These are phyloP conservation scores for Trypanosoma theileri DNA, from an alignment of 208 protist species.

Conservation along the genomic window DNA sequence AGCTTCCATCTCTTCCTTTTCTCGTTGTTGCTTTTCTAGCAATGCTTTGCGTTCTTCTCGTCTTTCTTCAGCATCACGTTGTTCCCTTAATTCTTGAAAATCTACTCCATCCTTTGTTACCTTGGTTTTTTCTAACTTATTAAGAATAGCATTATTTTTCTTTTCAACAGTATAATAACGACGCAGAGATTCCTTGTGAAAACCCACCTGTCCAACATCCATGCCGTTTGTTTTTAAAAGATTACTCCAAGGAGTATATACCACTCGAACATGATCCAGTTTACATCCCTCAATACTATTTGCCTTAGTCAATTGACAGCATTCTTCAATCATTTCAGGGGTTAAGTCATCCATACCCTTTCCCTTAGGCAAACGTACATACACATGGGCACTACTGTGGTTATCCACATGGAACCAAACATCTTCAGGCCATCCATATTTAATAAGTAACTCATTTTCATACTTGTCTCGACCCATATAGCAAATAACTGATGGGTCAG, in stretches of 20 bases:
- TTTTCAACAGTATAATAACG: conserved; percentile 73
- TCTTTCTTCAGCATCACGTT: conserved; percentile 72
- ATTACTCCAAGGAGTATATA: conserved; percentile 98
- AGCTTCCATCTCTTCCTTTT: conserved; percentile 75
- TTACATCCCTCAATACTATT: conserved; percentile 97
- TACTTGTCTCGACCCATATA: conserved; percentile 99
- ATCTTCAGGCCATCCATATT: conserved; percentile 96
- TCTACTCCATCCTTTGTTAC: conserved; percentile 91
- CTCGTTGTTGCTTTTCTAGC: conserved; percentile 48
- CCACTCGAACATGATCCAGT: conserved; percentile 89
- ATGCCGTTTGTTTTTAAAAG: conserved; percentile 96
- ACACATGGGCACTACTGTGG: conserved; percentile 97
- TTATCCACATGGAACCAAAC: conserved; percentile 99
- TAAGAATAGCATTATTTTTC: conserved; percentile 89
- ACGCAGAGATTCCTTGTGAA: conserved; percentile 89
- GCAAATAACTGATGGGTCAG: conserved; percentile 86
- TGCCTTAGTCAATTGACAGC: conserved; percentile 96
- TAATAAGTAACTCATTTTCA: conserved; percentile 99
- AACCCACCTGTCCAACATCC: conserved; percentile 96
- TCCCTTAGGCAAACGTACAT: conserved; percentile 92
- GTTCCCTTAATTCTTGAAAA: conserved; percentile 73
- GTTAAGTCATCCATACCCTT: conserved; percentile 93
- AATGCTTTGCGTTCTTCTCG: conserved; percentile 41
- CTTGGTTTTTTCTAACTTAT: conserved; percentile 93
- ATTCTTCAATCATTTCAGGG: conserved; percentile 94